Base-by-base conservation (phyloP, 1,284 basidiomycete genomes). In the Irpex sp. region DNA sequence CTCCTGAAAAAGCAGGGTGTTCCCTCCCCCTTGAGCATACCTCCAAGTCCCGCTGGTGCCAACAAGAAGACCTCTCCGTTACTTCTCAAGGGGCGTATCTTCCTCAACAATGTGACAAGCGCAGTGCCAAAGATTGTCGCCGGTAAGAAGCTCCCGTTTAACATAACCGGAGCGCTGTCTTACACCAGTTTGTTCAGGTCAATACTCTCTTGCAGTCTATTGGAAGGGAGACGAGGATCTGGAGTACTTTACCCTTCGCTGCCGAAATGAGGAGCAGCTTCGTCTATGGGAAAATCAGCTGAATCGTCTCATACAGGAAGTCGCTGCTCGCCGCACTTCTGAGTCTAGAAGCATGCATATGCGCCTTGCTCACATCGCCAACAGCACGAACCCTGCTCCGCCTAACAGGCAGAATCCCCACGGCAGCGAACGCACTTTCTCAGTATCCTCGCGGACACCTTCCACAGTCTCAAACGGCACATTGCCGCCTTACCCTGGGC, bases 31-130 rank as follows among this genome's bases (percentile, higher is more conserved):
- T 72, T 79, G 11, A 74, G 78, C 13, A 72, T 81, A 13, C 67
- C 78, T 1, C 81, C 83, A 31, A 81, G 81, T 26, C 39, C 8
- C 11, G 74, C 83, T 26, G 81, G 85, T 46, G 86, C 85, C 75
- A 55, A 55, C 15, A 87, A 90, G 77, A 89, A 88, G 73, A 91
- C 83, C 70, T 91, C 90, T 0, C 90, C 90, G 17, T 83, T 98
- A 43, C 85, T 97, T 58, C 79, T 99, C 65, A 99, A 99, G 74
- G 97, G 97, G 1, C 88, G 97, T 39, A 99, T 99, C 68, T 99
- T 98, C 77, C 83, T 98, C 69, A 95, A 95, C 69, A 99, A 99
- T 71, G 95, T 99, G 54, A 96, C 93, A 0, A 85, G 90, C 67
- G 89, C 92, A 19, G 77, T 84, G 26, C 81, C 85, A 47, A 83